Evolutionary conservation across 2,329 filamentous ascomycete species (phyloP).

Genomic region (Colletotrichum higginsianum): DNA sequence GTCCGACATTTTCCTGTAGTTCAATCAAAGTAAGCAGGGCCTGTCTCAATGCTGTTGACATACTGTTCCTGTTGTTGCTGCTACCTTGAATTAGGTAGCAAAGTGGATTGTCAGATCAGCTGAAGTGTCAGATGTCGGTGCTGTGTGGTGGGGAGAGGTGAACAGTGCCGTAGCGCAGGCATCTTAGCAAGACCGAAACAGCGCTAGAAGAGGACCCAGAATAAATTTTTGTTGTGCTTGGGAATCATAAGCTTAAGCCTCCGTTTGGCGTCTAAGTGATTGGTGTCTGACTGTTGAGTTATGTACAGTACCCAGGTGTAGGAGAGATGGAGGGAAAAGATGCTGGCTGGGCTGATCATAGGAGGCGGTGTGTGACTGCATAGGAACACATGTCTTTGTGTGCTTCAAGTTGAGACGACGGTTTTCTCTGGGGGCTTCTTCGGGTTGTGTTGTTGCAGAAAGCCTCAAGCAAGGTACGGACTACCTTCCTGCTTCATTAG

Average conservation of each 20-base stretch:
- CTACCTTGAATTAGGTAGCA: neutral
- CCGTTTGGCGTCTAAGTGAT: neutral
- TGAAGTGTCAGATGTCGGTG: slow-evolving; percentile 27
- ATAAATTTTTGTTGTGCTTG: slow-evolving; percentile 38
- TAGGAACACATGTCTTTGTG: slow-evolving; percentile 3
- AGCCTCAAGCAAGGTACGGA: neutral
- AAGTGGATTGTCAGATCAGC: slow-evolving; percentile 20
- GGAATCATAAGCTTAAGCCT: slow-evolving; percentile 28
- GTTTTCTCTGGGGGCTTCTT: slow-evolving; percentile 8
- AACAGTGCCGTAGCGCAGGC: slow-evolving; percentile 15
- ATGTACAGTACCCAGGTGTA: neutral
- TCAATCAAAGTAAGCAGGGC: neutral
- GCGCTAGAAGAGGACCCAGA: slow-evolving; percentile 36
- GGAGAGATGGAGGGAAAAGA: neutral
- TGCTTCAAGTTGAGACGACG: slow-evolving; percentile 17
- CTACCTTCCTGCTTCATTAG: neutral
- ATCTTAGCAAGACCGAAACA: slow-evolving; percentile 28
- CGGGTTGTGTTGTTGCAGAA: neutral
- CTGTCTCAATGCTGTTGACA: neutral
- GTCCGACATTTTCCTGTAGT: neutral
- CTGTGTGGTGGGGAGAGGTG: slow-evolving; percentile 5
- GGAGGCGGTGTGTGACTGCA: slow-evolving; percentile 1
- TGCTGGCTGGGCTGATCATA: neutral
- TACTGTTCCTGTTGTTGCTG: neutral
- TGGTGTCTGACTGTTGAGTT: neutral